phyloP scores from a whole-genome alignment of 768 basidiomycete genomes.

The Amylocystis lapponica region DNA sequence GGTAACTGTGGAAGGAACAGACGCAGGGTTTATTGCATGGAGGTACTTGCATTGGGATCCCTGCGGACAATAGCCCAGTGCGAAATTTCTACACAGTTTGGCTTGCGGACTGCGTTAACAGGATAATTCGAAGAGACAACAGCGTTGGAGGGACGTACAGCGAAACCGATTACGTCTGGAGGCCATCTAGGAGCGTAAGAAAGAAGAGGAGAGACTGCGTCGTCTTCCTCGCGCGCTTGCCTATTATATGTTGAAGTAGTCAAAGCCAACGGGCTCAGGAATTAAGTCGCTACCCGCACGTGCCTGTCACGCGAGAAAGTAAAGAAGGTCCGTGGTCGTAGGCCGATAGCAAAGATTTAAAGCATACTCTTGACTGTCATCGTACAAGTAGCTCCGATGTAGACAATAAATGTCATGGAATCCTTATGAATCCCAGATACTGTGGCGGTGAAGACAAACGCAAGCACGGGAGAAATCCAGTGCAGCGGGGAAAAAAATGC shows the following conservation, averaged over 20 bases:
- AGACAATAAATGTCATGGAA: conserved; percentile 5
- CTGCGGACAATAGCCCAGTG: conserved; percentile 31
- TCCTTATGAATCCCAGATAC: neutral
- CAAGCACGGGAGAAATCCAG: conserved; percentile 1
- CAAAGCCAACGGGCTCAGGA: conserved; percentile 17
- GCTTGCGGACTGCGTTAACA: conserved; percentile 17
- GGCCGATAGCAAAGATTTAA: conserved; percentile 6
- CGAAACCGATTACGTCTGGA: conserved; percentile 10
- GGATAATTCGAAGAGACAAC: neutral
- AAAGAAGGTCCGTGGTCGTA: conserved; percentile 10
- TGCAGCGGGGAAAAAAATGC: conserved; percentile 7
- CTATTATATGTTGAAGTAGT: conserved; percentile 14
- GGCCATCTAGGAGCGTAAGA: conserved; percentile 7
- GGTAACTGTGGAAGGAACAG: neutral
- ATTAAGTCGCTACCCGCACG: conserved; percentile 14
- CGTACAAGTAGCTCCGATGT: conserved; percentile 8
- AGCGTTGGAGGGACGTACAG: conserved; percentile 8
- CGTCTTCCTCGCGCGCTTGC: conserved; percentile 13
- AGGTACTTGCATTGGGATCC: conserved; percentile 35
- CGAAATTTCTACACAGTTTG: conserved; percentile 33
- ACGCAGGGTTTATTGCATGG: conserved; percentile 18
- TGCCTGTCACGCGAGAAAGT: conserved; percentile 18
- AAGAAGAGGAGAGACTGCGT: conserved; percentile 7
- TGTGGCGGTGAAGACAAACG: conserved; percentile 1
- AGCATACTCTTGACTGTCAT: conserved; percentile 6